Conservation (phyloP, 2,329 filamentous ascomycete genomes). For the Aspergillus amoenus region DNA sequence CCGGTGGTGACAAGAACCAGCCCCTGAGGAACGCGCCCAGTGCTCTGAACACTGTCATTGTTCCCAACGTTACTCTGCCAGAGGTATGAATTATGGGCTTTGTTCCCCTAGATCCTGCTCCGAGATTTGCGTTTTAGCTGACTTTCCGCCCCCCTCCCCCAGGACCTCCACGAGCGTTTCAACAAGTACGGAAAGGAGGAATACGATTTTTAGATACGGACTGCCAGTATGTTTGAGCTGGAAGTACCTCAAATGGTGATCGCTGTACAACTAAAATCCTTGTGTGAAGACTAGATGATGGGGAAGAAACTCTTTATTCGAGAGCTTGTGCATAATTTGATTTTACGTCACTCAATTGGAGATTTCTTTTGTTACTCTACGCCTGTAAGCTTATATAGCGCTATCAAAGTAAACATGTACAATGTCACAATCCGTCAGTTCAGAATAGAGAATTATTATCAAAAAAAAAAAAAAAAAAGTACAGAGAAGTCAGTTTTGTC, state of each 20-base stretch:
- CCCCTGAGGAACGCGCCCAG: constrained; percentile 86
- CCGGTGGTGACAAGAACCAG: constrained; percentile 75
- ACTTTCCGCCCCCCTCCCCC: constrained; percentile 1
- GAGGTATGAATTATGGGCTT: constrained; percentile 59
- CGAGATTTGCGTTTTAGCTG: not conserved
- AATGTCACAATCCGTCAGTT: constrained; percentile 20
- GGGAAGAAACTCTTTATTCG: constrained; percentile 20
- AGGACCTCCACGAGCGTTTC: constrained; percentile 93
- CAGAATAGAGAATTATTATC: constrained; percentile 16
- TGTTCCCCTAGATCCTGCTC: not conserved
- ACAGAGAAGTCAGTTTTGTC: constrained; percentile 14
- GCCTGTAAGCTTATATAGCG: not conserved
- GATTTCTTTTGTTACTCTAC: constrained; percentile 27
- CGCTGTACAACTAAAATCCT: constrained; percentile 37
- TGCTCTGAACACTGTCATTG: constrained; percentile 89
- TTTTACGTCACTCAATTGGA: constrained; percentile 31
- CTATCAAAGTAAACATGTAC: constrained; percentile 15
- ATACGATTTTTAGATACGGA: constrained; percentile 48
- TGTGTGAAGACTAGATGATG: constrained; percentile 24
- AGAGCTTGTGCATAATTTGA: constrained; percentile 35
- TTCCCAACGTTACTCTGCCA: constrained; percentile 90
- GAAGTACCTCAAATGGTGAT: constrained; percentile 15
- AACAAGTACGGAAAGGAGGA: constrained; percentile 99
- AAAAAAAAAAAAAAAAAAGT: constrained; percentile 8
- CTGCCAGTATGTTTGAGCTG: constrained; percentile 16